Percentiles rank a stretch among this genome's conserved stretches.
Conservation (phyloP, 2,329 filamentous ascomycete genomes). For the Epichloe hybrida region DNA sequence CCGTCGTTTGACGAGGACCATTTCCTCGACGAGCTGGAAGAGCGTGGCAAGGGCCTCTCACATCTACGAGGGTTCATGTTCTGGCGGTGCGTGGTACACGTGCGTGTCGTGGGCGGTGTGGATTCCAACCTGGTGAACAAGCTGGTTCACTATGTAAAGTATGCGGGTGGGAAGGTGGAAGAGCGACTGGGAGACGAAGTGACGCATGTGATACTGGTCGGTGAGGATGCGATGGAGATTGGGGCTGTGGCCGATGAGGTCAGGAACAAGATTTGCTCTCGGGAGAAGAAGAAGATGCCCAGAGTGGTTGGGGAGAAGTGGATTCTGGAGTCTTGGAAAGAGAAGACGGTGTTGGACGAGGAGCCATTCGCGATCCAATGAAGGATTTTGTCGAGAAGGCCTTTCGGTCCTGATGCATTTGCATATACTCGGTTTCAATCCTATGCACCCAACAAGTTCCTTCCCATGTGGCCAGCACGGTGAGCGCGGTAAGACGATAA, state of each 20-base stretch:
- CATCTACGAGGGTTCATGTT: constrained; percentile 40
- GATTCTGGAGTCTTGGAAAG: constrained; percentile 70
- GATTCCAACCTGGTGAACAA: constrained; percentile 23
- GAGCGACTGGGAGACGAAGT: constrained; percentile 35
- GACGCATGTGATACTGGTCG: constrained; percentile 58
- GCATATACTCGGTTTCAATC: too few species aligned
- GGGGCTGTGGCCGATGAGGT: constrained; percentile 28
- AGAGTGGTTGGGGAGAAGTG: constrained; percentile 57
- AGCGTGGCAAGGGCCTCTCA: constrained; percentile 39
- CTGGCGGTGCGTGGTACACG: constrained; percentile 28
- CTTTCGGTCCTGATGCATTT: too few species aligned
- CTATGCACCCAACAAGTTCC: too few species aligned
- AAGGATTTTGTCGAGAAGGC: background rate
- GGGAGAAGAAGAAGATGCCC: constrained; percentile 38
- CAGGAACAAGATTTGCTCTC: constrained; percentile 29
- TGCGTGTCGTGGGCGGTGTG: constrained; percentile 20
- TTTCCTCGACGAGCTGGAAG: constrained; percentile 42
- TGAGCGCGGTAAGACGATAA: too few species aligned
- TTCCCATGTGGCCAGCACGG: too few species aligned
- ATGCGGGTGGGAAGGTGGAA: constrained; percentile 51
- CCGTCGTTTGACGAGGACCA: constrained; percentile 29
- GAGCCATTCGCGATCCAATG: constrained; percentile 37
- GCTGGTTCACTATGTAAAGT: constrained; percentile 46
- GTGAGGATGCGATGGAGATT: constrained; percentile 24
- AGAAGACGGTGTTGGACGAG: constrained; percentile 68